Evolutionary conservation across 768 basidiomycete species (phyloP).

Genomic region (Macrocybe gigantea): DNA sequence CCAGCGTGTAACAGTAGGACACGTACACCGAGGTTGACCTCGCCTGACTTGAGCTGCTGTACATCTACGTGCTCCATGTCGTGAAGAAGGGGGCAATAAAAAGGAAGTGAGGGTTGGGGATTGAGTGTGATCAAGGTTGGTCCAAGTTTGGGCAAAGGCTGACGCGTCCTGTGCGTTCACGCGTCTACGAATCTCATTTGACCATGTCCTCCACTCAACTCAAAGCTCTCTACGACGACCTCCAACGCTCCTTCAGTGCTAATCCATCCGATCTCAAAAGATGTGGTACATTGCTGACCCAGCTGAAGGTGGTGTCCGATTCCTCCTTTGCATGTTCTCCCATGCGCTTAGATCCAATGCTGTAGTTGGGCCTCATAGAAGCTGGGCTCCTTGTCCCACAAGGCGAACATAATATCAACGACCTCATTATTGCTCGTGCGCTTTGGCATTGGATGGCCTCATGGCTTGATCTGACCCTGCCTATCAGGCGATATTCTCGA

Average conservation of each 20-base stretch:
- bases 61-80: conserved; percentile 70
- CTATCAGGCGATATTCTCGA: conserved; percentile 85
- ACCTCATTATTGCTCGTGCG: conserved; percentile 69
- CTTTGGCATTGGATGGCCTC: neutral
- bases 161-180: conserved; percentile 46
- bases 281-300: conserved; percentile 54
- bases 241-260: conserved; percentile 60
- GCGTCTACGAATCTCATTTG: conserved; percentile 22
- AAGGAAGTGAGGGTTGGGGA: conserved; percentile 6
- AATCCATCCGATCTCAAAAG: conserved; percentile 64
- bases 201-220: conserved; percentile 51
- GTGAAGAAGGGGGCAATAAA: conserved; percentile 18
- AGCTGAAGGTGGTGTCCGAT: conserved; percentile 61
- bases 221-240: conserved; percentile 56
- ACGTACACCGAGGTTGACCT: conserved; percentile 94
- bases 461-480: neutral
- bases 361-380: conserved; percentile 72
- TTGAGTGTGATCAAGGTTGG: conserved; percentile 12
- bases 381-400: conserved; percentile 74
- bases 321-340: neutral
- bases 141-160: conserved; percentile 24
- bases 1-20: conserved; percentile 1
- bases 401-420: conserved; percentile 53
- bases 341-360: neutral
- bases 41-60: conserved; percentile 84